These are phyloP conservation scores for Cerioporus squamosus DNA, from an alignment of 1,284 basidiomycete genomes.

Conservation along the genomic window DNA sequence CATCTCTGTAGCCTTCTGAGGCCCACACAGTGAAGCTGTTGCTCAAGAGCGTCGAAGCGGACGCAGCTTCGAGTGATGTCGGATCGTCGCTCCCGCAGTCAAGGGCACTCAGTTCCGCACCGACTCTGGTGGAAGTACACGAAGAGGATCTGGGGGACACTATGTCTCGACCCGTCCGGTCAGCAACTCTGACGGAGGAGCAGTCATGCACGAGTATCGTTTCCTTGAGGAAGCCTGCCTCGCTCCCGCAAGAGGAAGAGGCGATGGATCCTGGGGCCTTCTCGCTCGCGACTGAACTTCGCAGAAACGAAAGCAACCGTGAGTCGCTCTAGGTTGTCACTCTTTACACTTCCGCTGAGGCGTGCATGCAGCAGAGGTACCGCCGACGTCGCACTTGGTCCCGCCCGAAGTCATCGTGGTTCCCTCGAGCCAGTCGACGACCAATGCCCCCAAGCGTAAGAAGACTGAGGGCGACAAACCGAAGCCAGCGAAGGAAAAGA, in stretches of 20 bases:
- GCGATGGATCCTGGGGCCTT: background rate
- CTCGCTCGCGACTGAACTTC: slow-evolving; percentile 15
- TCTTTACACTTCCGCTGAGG: background rate
- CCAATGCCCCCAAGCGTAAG: slow-evolving; percentile 23
- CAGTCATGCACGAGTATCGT: background rate
- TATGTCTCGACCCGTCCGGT: slow-evolving; percentile 7
- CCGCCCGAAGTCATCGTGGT: background rate
- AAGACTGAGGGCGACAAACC: slow-evolving; percentile 15
- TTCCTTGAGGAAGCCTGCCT: background rate
- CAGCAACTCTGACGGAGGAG: too few species aligned
- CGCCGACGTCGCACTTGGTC: background rate
- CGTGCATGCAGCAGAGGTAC: background rate
- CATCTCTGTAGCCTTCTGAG: slow-evolving; percentile 5
- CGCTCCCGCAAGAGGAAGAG: background rate
- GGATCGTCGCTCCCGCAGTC: background rate
- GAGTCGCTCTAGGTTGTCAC: background rate
- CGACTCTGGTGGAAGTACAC: slow-evolving; percentile 3
- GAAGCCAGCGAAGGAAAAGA: slow-evolving; percentile 42
- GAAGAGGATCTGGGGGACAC: slow-evolving; percentile 23
- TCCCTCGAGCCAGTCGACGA: background rate
- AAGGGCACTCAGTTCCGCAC: background rate
- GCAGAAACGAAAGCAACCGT: slow-evolving; percentile 6
- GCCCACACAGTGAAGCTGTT: slow-evolving; percentile 5
- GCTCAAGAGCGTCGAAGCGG: background rate
- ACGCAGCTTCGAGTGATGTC: background rate